These are phyloP conservation scores for Pseudogymnoascus sp. DNA, from an alignment of 2,329 filamentous ascomycete species.

Conservation along the genomic window DNA sequence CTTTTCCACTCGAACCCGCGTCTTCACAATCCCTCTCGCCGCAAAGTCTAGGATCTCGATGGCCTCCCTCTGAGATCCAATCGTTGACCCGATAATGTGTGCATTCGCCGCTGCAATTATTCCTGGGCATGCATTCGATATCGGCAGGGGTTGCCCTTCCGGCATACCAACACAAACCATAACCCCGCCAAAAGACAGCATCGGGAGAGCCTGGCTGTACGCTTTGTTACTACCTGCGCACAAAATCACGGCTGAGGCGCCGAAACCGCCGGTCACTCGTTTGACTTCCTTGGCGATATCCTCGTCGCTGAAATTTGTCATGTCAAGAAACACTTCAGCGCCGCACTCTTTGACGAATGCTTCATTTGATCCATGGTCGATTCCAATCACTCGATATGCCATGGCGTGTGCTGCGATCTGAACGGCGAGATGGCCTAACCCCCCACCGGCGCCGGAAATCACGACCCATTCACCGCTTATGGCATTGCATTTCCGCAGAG, in stretches of 20 bases:
- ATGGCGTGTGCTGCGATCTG: slow-evolving; percentile 55
- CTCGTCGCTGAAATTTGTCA: slow-evolving; percentile 46
- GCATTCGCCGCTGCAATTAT: slow-evolving; percentile 35
- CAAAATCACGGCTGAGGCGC: slow-evolving; percentile 55
- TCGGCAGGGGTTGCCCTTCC: slow-evolving; percentile 33
- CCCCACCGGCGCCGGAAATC: slow-evolving; percentile 53
- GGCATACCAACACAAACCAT: slow-evolving; percentile 48
- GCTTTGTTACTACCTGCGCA: slow-evolving; percentile 43
- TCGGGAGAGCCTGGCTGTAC: slow-evolving; percentile 41
- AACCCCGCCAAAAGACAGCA: slow-evolving; percentile 42
- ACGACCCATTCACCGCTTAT: slow-evolving; percentile 39
- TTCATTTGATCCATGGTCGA: slow-evolving; percentile 58
- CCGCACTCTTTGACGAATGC: slow-evolving; percentile 51
- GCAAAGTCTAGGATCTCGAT: slow-evolving; percentile 42
- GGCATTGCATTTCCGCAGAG: slow-evolving; percentile 53
- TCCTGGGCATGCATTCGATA: slow-evolving; percentile 38
- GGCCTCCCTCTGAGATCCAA: slow-evolving; percentile 44
- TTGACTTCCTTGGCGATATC: slow-evolving; percentile 41
- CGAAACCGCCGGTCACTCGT: slow-evolving; percentile 46
- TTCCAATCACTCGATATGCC: slow-evolving; percentile 56
- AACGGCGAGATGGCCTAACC: slow-evolving; percentile 57
- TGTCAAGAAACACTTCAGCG: slow-evolving; percentile 59
- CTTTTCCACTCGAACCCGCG: slow-evolving; percentile 37
- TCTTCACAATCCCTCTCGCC: slow-evolving; percentile 39
- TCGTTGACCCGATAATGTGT: slow-evolving; percentile 41